Evolutionary conservation across 2,329 filamentous ascomycete genomes (phyloP).

Genomic region (Stagonosporopsis chrysanthemi): DNA sequence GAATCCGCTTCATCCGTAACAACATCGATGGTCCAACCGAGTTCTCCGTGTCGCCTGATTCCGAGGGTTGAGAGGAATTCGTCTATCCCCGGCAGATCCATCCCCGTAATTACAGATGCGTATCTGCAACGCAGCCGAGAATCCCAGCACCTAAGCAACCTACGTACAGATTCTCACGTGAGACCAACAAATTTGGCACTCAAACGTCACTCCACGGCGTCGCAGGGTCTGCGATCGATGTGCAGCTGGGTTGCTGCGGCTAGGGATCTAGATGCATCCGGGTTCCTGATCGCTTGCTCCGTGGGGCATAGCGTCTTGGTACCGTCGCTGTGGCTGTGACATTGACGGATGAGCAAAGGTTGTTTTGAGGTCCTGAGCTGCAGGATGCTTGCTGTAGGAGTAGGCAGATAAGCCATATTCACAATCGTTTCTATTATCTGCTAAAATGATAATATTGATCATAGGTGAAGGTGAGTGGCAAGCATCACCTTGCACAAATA

Average conservation of each 20-base stretch:
- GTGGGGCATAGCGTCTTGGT: not conserved
- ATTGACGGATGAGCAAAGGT: too few relatives aligned
- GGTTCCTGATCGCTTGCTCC: not conserved
- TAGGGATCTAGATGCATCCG: not conserved
- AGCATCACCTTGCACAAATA: not conserved
- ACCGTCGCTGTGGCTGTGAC: not conserved
- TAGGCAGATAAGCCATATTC: too few relatives aligned
- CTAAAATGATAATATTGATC: not conserved
- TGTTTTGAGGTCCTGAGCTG: too few relatives aligned
- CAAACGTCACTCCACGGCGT: not conserved
- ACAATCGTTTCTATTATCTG: too few relatives aligned
- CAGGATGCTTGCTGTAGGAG: too few relatives aligned
- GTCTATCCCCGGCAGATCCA: not conserved
- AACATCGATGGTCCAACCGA: constrained; percentile 2
- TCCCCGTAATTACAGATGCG: not conserved
- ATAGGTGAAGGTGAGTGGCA: not conserved
- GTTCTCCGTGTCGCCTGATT: constrained; percentile 3
- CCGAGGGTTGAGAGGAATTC: not conserved
- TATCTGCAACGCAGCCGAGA: not conserved
- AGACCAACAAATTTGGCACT: not conserved
- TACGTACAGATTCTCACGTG: not conserved
- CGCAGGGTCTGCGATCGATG: not conserved
- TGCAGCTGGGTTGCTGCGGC: not conserved
- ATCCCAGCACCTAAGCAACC: not conserved
- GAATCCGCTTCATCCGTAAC: not conserved